Evolutionary conservation across 805 yeast species (phyloP).

Genomic region (Monosporozyma siamensis): DNA sequence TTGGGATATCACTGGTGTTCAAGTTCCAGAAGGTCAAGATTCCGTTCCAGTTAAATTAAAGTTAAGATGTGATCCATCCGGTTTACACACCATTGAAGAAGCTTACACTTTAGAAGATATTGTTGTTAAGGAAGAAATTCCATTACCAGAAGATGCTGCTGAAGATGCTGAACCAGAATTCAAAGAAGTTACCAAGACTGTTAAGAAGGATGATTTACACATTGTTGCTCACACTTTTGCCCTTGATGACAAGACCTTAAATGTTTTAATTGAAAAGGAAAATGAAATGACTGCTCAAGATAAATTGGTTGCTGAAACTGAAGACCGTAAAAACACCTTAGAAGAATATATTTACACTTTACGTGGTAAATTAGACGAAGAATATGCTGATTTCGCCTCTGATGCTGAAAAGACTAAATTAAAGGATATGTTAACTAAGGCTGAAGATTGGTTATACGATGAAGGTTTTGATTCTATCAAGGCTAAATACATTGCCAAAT

Average conservation of each 20-base stretch:
- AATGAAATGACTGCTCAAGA: conserved; percentile 78
- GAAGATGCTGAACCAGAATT: conserved; percentile 72
- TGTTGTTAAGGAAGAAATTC: conserved; percentile 79
- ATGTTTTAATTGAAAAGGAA: conserved; percentile 70
- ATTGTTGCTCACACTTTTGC: conserved; percentile 56
- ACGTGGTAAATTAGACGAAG: conserved; percentile 93
- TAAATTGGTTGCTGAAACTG: conserved; percentile 96
- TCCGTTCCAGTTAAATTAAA: conserved; percentile 81
- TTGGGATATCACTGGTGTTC: conserved; percentile 84
- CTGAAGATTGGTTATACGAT: conserved; percentile 98
- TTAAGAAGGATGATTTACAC: conserved; percentile 74
- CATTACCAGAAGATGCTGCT: conserved; percentile 39
- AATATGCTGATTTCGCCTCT: conserved; percentile 78
- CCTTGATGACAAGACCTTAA: conserved; percentile 46
- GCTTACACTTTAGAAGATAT: conserved; percentile 94
- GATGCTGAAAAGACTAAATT: conserved; percentile 83
- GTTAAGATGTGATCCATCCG: conserved; percentile 95
- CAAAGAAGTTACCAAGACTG: conserved; percentile 84
- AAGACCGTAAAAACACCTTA: conserved; percentile 94
- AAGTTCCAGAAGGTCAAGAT: conserved; percentile 64
- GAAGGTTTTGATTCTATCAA: conserved; percentile 95
- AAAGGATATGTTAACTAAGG: conserved; percentile 59
- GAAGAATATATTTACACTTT: conserved; percentile 98
- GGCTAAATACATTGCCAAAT: conserved; percentile 95
- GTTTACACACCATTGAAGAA: conserved; percentile 84